These are phyloP conservation scores for Crithidia expoeki DNA, from an alignment of 208 protist genomes.

Conservation along the genomic window DNA sequence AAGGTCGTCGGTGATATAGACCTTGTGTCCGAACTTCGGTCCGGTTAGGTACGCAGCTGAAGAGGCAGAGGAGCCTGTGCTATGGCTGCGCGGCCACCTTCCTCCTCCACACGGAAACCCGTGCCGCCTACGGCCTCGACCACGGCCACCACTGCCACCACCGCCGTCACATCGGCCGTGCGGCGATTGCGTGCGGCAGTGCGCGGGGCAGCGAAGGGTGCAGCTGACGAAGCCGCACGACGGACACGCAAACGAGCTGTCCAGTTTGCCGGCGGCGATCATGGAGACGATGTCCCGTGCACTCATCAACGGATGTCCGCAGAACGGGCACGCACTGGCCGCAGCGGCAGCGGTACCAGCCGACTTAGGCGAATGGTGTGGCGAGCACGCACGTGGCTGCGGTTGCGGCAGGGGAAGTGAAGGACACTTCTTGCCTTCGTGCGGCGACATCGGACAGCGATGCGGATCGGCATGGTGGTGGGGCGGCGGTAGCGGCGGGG, in stretches of 20 bases:
- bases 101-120: not conserved
- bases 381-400: constrained; percentile 2
- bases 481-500: not conserved
- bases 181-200: not conserved
- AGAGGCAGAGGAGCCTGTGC: constrained; percentile 5
- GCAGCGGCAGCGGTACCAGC: not conserved
- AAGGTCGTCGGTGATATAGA: constrained; percentile 83
- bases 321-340: constrained; percentile 12
- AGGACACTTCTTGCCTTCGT: not conserved
- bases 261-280: constrained; percentile 31
- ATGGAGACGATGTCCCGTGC: constrained; percentile 40
- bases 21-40: constrained; percentile 63
- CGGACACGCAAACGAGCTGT: constrained; percentile 34
- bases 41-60: constrained; percentile 7
- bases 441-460: not conserved
- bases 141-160: not conserved
- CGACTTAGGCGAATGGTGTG: constrained; percentile 5
- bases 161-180: not conserved
- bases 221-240: constrained; percentile 39
- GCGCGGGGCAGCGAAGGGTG: not conserved
- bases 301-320: constrained; percentile 17
- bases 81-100: constrained; percentile 9
- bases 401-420: not conserved
- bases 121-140: not conserved
- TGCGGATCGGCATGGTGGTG: no score